These are phyloP conservation scores for Pelargonium australe DNA, from an alignment of 441 rosid species.

Conservation along the genomic window DNA sequence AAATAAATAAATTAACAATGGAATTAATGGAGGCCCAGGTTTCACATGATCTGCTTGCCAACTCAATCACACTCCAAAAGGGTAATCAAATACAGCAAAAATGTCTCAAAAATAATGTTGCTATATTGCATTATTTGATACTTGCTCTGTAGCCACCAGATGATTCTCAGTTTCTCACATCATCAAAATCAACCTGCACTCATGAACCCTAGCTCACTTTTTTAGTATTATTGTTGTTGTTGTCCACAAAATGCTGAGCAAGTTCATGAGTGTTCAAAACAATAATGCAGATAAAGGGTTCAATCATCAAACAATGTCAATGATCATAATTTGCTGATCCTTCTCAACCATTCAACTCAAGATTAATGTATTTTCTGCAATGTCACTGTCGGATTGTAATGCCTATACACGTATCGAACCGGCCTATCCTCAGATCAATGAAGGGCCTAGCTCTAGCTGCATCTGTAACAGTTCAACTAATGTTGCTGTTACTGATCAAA, in stretches of 20 bases:
- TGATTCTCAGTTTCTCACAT: not conserved
- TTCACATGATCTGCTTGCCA: not conserved
- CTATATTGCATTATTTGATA: not conserved
- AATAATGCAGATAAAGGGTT: not conserved
- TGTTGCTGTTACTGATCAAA: no score
- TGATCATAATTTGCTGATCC: not conserved
- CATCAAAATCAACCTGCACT: not conserved
- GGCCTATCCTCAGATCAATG: no score
- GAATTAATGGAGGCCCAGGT: not conserved
- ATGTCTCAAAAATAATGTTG: not conserved
- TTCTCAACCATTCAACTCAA: not conserved
- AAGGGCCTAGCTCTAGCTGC: no score
- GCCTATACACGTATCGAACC: no score
- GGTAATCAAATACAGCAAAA: not conserved
- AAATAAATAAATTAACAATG: not conserved
- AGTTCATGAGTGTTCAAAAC: not conserved
- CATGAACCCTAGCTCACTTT: not conserved
- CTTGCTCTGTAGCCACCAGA: not conserved
- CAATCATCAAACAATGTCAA: not conserved
- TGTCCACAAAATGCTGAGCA: slow-evolving; percentile 1
- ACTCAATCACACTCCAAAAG: not conserved
- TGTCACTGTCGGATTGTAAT: not conserved
- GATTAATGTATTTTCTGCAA: not conserved
- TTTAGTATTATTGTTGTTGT: not conserved
- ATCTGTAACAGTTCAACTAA: no score